These are phyloP conservation scores for Thielaviopsis populi DNA, from an alignment of 2,329 filamentous ascomycete species.

Conservation along the genomic window DNA sequence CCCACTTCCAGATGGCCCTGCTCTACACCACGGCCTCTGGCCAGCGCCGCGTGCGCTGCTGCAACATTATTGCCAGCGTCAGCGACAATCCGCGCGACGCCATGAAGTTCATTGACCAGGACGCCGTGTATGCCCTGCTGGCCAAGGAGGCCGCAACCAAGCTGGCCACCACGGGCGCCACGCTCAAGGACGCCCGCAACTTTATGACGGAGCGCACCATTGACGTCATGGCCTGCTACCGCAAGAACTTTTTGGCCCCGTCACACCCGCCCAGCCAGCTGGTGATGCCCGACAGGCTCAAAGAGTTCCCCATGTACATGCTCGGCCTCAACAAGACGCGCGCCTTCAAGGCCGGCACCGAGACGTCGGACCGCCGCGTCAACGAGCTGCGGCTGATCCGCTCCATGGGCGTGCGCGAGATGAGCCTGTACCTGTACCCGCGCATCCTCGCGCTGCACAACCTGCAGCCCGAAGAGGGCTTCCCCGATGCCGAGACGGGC, in stretches of 20 bases:
- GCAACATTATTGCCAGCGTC: slow-evolving; percentile 84
- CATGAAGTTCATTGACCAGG: slow-evolving; percentile 91
- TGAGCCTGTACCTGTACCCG: slow-evolving; percentile 87
- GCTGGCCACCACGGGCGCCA: slow-evolving; percentile 51
- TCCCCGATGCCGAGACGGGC: slow-evolving; percentile 72
- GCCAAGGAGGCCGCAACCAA: slow-evolving; percentile 90
- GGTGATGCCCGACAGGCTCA: slow-evolving; percentile 86
- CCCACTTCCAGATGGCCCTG: slow-evolving; percentile 90
- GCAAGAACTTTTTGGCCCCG: slow-evolving; percentile 75
- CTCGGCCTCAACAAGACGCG: slow-evolving; percentile 78
- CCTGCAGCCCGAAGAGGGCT: slow-evolving; percentile 73
- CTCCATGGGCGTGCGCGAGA: slow-evolving; percentile 70
- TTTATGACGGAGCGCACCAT: slow-evolving; percentile 81
- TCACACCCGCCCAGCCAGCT: slow-evolving; percentile 81
- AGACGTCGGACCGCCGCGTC: slow-evolving; percentile 77
- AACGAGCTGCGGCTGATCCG: slow-evolving; percentile 86
- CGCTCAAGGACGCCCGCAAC: slow-evolving; percentile 71
- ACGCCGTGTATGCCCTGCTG: slow-evolving; percentile 75
- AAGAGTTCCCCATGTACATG: slow-evolving; percentile 95
- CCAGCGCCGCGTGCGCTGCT: slow-evolving; percentile 79
- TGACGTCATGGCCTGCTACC: slow-evolving; percentile 79
- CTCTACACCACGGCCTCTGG: slow-evolving; percentile 87
- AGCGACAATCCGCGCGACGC: slow-evolving; percentile 69
- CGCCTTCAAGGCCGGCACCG: slow-evolving; percentile 83
- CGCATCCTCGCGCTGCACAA: slow-evolving; percentile 87